Evolutionary conservation across 1,284 basidiomycete species (phyloP).

Genomic region (Cutaneotrichosporon sp.): DNA sequence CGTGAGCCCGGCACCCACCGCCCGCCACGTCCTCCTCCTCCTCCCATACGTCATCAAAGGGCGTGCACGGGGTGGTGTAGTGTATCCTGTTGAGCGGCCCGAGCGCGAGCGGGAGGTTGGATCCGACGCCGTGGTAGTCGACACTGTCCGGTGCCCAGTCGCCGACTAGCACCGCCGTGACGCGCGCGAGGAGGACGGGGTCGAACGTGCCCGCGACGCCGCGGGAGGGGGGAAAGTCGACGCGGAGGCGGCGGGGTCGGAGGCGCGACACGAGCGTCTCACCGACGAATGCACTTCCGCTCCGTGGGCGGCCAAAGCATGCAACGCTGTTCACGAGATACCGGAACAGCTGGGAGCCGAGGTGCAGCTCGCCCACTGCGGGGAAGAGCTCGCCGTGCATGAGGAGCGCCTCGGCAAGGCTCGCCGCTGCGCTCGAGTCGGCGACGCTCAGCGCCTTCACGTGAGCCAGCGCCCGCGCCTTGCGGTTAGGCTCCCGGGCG

Average conservation of each 20-base stretch:
- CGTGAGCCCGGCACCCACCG: conserved; percentile 13
- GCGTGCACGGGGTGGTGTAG: conserved; percentile 12
- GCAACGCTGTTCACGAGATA: conserved; percentile 23
- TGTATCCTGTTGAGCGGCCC: conserved; percentile 15
- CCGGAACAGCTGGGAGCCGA: conserved; percentile 21
- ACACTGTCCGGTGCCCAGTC: conserved; percentile 21
- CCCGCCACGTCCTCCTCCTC: conserved; percentile 5
- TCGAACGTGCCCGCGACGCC: conserved; percentile 15
- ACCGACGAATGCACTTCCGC: conserved; percentile 20
- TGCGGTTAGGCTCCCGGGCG: conserved; percentile 7
- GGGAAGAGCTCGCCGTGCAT: conserved; percentile 9
- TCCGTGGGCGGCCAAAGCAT: conserved; percentile 21
- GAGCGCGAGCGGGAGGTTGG: conserved; percentile 20
- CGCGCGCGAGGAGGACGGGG: conserved; percentile 23
- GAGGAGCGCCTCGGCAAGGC: conserved; percentile 22
- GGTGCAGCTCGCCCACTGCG: conserved; percentile 12
- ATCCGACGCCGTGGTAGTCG: conserved; percentile 17
- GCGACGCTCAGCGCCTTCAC: conserved; percentile 9
- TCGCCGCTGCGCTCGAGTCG: conserved; percentile 9
- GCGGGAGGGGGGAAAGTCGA: conserved; percentile 16
- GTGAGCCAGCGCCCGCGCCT: conserved; percentile 11
- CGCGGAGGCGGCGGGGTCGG: conserved; percentile 11
- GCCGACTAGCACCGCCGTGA: conserved; percentile 18
- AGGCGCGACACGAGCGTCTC: conserved; percentile 24
- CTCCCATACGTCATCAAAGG: not conserved